A percentile compares a stretch with the other conserved stretches of the same genome.
Conservation (phyloP, 2,329 filamentous ascomycete species). For the Penicillium sp. region DNA sequence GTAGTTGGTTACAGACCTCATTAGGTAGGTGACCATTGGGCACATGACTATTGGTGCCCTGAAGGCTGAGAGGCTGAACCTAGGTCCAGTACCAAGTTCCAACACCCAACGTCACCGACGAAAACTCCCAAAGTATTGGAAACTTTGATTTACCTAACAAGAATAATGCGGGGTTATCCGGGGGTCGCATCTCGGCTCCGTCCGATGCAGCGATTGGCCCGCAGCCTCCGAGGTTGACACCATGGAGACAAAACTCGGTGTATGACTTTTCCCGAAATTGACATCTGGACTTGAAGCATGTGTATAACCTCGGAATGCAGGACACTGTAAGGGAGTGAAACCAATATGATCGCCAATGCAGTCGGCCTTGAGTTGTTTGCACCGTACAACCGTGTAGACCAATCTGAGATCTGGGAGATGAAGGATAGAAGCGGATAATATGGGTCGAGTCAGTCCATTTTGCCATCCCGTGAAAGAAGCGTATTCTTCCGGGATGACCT, state of each 20-base stretch:
- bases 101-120: too few relatives aligned
- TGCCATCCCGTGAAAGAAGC: slow-evolving; percentile 1
- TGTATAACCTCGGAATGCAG: slow-evolving; percentile 9
- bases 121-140: too few relatives aligned
- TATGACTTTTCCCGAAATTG: slow-evolving; percentile 18
- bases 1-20: too few relatives aligned
- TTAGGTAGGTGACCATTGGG: background rate
- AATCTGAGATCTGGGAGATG: slow-evolving; percentile 1
- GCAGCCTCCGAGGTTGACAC: too few relatives aligned
- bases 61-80: too few relatives aligned
- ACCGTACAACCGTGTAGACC: background rate
- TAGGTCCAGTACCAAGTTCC: background rate
- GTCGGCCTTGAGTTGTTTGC: slow-evolving; percentile 14
- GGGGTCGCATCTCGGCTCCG: slow-evolving; percentile 24
- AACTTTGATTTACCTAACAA: slow-evolving; percentile 21
- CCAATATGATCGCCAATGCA: slow-evolving; percentile 11
- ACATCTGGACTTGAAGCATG: background rate
- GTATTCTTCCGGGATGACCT: background rate
- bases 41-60: slow-evolving; percentile 5
- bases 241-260: slow-evolving; percentile 17
- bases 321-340: slow-evolving; percentile 1
- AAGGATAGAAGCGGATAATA: background rate
- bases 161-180: slow-evolving; percentile 27
- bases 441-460: background rate
- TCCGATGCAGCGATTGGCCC: slow-evolving; percentile 22